A percentile compares a stretch with the other conserved stretches of the same genome.
These are phyloP conservation scores for Epichloe glyceriae DNA, from an alignment of 2,329 filamentous ascomycete genomes.

Conservation along the genomic window DNA sequence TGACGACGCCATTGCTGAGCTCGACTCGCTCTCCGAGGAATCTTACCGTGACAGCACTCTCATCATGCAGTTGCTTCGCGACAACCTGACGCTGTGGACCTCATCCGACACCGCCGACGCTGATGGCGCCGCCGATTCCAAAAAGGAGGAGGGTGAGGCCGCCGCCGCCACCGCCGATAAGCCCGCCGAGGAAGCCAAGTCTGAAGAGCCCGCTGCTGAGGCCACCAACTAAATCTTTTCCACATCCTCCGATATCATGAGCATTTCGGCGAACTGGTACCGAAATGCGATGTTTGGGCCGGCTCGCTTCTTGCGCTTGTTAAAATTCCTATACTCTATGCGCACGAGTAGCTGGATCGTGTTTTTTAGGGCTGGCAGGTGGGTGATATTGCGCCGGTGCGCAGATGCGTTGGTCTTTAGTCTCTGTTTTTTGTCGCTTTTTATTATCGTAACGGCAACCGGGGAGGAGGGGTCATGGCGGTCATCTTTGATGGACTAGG, in stretches of 20 bases:
- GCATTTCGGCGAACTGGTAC: constrained; percentile 23
- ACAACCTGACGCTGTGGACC: constrained; percentile 97
- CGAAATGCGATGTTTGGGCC: constrained; percentile 21
- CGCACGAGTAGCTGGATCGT: constrained; percentile 14
- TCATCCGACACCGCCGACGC: constrained; percentile 79
- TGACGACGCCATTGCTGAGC: constrained; percentile 95
- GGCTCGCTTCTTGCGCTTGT: constrained; percentile 9
- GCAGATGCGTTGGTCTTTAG: constrained; percentile 18
- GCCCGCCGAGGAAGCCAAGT: constrained; percentile 31
- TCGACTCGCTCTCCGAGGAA: constrained; percentile 94
- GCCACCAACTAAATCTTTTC: constrained; percentile 38
- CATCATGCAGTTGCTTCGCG: constrained; percentile 97
- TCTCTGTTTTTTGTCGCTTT: constrained; percentile 14
- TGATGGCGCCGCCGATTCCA: constrained; percentile 45
- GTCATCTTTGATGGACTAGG: constrained; percentile 8
- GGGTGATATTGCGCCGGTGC: constrained; percentile 20
- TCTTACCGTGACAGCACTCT: constrained; percentile 98
- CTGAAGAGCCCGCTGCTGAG: constrained; percentile 29
- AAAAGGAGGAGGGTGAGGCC: constrained; percentile 48
- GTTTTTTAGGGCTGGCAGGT: constrained; percentile 22
- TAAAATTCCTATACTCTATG: constrained; percentile 6
- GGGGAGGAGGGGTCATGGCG: constrained; percentile 16
- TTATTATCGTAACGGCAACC: constrained; percentile 13
- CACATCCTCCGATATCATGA: constrained; percentile 23
- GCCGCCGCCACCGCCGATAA: constrained; percentile 15